Evolutionary conservation across 352 stramenopile genomes (phyloP).

Genomic region (Poterioochromonas sp.): DNA sequence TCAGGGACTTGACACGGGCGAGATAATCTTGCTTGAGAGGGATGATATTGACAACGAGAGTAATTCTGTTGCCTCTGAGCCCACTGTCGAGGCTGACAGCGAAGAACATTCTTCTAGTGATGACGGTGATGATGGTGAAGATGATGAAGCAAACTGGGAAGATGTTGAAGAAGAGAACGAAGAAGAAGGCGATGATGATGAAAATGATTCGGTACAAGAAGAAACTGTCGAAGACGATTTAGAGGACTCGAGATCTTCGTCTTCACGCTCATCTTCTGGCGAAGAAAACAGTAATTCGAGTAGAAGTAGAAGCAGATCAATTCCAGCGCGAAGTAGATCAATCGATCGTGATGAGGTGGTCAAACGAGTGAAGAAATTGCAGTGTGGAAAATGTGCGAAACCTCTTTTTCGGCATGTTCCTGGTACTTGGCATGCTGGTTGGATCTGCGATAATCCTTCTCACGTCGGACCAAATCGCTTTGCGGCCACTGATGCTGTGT

Average conservation of each 20-base stretch:
- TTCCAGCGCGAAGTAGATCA: not conserved
- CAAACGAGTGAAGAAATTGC: no score
- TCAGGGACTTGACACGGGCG: no score
- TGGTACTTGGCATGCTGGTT: not conserved
- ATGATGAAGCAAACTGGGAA: not conserved
- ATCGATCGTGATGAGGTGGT: no score
- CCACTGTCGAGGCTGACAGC: not conserved
- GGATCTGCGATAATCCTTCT: not conserved
- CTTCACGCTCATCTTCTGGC: not conserved
- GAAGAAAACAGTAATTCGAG: not conserved
- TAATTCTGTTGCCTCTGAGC: not conserved
- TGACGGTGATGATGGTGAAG: not conserved
- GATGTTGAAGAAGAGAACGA: not conserved
- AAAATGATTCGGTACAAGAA: not conserved
- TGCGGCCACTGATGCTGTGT: not conserved
- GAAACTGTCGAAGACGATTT: not conserved
- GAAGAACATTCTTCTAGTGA: not conserved
- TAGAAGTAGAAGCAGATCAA: not conserved
- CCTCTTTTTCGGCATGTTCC: not conserved
- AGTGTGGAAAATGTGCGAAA: not conserved
- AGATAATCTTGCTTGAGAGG: no score
- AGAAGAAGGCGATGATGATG: not conserved
- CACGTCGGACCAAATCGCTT: conserved; percentile 4
- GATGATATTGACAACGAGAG: conserved; percentile 21
- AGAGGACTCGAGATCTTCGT: not conserved